Evolutionary conservation across 2,329 filamentous ascomycete species (phyloP), one percentile per base, ranked within the genome.

Genomic region (Cladorrhinum sp.): DNA sequence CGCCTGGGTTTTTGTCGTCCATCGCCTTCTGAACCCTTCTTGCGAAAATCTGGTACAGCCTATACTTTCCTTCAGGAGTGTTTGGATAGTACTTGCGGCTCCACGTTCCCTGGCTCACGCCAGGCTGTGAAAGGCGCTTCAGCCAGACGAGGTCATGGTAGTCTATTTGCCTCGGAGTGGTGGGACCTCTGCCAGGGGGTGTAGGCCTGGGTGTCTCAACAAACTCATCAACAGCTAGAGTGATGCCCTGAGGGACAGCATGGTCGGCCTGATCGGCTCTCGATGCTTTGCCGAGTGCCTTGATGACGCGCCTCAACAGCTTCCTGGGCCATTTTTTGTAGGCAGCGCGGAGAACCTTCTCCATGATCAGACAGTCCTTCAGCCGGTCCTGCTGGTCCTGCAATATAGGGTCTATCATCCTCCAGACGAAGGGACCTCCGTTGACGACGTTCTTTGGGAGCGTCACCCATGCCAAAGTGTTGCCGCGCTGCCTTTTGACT

Each of bases 71-170:
- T 24, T 63, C 62, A n/a, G 66, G 62, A 42, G n/a, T 36, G 39
- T 62, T 55, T 20, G 63, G 62, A 0, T 56, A 24, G 6, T 65
- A 59, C 12, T 8, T 62, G 58, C 56, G 66, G 58, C 48, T 50
- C 30, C 23, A 67, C 56, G 64, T 69, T n/a, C 39, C 55, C 21
- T 61, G 57, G 46, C 69, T 72, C 57, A 69, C 68, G 30, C 68
- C 69, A 24, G 67, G 65, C 18, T 65, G 67, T 20, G 70, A 67
- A 20, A 76, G 59, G 6, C 73, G 72, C 55, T 67, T 64, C 39
- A 77, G 64, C 73, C 73, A 75, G 20, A 66, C 57, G n/a, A 73
- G 58, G 33, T 76, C 75, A 7, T 67, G 61, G 28, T 66, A 63
- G 49, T 65, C 64, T 14, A 74, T 60, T 6, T 50, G 55, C 12